Base-by-base conservation (phyloP, 495 filamentous ascomycete genomes). In the Penicillium crystallinum region DNA sequence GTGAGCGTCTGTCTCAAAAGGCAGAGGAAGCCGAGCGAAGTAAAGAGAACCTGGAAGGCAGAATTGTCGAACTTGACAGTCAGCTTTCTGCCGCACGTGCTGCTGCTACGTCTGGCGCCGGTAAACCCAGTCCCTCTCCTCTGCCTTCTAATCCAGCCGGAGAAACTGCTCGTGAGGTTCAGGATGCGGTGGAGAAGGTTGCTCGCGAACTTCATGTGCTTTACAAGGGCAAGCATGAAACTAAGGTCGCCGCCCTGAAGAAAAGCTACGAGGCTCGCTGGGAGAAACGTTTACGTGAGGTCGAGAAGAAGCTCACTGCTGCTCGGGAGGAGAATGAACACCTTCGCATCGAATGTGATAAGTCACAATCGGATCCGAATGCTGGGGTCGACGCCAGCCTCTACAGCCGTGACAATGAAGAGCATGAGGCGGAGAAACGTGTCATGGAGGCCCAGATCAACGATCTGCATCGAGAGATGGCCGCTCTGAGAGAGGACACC, bases 161-260 rank as follows among this genome's bases (percentile, higher is more conserved):
- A 34, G 68, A 70, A 14, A 71, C 74, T 14, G 70, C 74, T 7
- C 76, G 72, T 0, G 75, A 77, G 35, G 83, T 90, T 17, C 90
- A 96, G 57, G 83, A 90, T 31, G 92, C 95, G 14, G 89, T 97
- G n/a, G 88, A 91, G 67, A 87, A 86, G 52, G 89, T 96, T 25
- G 91, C 88, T 2, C 80, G 87, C 10, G 93, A 98, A 59, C 77
- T 97, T 21, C 93, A 98, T 61, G 77, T 81, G 0, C 77, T 96
- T n/a, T 98, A 98, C 76, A 97, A 96, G 71, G 79, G 82, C 64
- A 98, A 98, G 65, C 95, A 98, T 64, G 91, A 96, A 72, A 87
- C 83, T 40, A 98, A 98, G 71, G 91, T 97, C 22, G 81, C 87
- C 0, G 91, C 90, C 7, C 76, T 98, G 51, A 97, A 97, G 73